A percentile compares a stretch with the other conserved stretches of the same genome.
Conservation (phyloP, 1,284 basidiomycete genomes). For the Volvariella volvacea region DNA sequence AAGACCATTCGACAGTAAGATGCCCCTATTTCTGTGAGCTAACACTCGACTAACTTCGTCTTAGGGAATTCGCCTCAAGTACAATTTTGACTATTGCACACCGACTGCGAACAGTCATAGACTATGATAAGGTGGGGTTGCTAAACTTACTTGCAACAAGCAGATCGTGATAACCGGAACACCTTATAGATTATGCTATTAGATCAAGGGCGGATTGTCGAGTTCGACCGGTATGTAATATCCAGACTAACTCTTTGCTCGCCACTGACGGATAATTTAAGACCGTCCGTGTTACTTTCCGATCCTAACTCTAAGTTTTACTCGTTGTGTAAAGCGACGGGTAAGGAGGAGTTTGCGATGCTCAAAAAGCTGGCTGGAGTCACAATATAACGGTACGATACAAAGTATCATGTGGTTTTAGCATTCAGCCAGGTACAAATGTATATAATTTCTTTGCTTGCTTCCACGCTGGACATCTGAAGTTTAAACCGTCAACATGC, state of each 20-base stretch:
- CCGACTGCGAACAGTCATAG: conserved; percentile 62
- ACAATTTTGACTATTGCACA: conserved; percentile 72
- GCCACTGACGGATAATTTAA: conserved; percentile 14
- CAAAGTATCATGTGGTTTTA: too few relatives aligned
- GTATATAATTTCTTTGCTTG: not conserved
- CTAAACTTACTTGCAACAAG: not conserved
- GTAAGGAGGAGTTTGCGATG: conserved; percentile 71
- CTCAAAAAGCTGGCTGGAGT: conserved; percentile 63
- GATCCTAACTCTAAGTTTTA: conserved; percentile 69
- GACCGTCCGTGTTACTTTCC: conserved; percentile 59
- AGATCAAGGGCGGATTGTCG: conserved; percentile 80
- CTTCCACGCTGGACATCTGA: not conserved
- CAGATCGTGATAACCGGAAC: too few relatives aligned
- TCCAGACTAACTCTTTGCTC: not conserved
- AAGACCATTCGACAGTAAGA: conserved; percentile 70
- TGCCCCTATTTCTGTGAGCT: conserved; percentile 3
- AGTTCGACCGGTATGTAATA: conserved; percentile 59
- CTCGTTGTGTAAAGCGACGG: conserved; percentile 75
- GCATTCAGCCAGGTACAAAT: too few relatives aligned
- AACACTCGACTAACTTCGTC: not conserved
- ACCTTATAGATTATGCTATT: conserved; percentile 71
- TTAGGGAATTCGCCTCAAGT: conserved; percentile 54
- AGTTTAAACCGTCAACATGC: conserved; percentile 1
- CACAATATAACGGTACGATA: conserved; percentile 12
- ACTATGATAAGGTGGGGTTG: conserved; percentile 50